Evolutionary conservation across 192 early-diverging fungal species (phyloP).

Genomic region (Coemansia sp.): DNA sequence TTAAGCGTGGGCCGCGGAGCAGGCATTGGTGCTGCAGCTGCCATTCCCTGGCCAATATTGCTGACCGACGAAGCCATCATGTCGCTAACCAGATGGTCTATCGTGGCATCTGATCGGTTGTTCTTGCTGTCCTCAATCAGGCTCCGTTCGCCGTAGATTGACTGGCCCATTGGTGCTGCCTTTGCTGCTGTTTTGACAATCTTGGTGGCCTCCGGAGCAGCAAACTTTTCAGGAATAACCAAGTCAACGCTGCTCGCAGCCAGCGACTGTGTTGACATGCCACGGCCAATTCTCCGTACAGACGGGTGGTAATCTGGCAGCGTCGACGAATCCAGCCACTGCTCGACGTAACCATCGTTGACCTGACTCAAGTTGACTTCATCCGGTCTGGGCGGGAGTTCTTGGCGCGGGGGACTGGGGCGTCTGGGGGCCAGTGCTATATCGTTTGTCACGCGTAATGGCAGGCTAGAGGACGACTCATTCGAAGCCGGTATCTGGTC

Average conservation of each 20-base stretch:
- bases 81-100: conserved; percentile 24
- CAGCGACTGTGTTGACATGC: not conserved
- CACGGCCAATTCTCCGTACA: not conserved
- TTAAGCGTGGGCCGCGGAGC: not conserved
- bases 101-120: conserved; percentile 12
- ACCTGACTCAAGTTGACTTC: not conserved
- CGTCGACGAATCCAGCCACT: conserved; percentile 13
- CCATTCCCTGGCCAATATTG: conserved; percentile 3
- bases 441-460: not conserved
- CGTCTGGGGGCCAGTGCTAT: not conserved
- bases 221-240: conserved; percentile 17
- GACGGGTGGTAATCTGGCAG: conserved; percentile 2
- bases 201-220: not conserved
- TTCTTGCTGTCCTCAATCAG: not conserved
- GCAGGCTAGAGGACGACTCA: not conserved
- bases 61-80: conserved; percentile 24
- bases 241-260: conserved; percentile 10
- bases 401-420: conserved; percentile 1
- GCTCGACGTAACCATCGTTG: conserved; percentile 16
- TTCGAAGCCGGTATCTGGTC: conserved; percentile 10
- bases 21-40: not conserved
- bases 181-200: conserved; percentile 2
- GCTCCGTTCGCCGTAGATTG: conserved; percentile 17
- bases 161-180: conserved; percentile 6
- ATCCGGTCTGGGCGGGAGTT: conserved; percentile 2